Evolutionary conservation across 139 green algal species (phyloP).

Genomic region (Zygnema circumcarinatum): DNA sequence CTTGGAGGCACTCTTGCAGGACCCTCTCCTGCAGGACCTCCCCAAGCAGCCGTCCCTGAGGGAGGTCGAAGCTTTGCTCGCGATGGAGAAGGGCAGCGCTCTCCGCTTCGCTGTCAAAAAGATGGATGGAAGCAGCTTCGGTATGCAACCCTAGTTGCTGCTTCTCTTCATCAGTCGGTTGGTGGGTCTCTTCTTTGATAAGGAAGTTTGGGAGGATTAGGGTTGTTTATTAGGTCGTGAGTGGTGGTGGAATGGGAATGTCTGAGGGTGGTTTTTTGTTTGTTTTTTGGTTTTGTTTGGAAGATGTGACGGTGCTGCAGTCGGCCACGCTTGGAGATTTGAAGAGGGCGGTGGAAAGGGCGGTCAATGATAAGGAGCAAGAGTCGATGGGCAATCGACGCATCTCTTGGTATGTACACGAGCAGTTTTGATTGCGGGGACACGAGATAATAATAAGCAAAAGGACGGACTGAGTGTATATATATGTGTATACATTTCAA

Average conservation of each 20-base stretch:
- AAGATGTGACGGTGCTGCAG: no score
- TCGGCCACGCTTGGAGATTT: not conserved
- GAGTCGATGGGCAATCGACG: not conserved
- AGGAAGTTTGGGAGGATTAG: no score
- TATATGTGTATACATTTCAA: no score
- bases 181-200: not conserved
- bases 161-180: no score
- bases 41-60: conserved; percentile 7
- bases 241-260: no score
- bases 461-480: no score
- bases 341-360: conserved; percentile 9
- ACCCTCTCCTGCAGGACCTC: conserved; percentile 31
- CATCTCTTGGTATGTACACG: conserved; percentile 7
- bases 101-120: conserved; percentile 18
- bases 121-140: conserved; percentile 28
- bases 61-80: conserved; percentile 45
- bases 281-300: no score
- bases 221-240: no score
- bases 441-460: no score
- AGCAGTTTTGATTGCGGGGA: no score
- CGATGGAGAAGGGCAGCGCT: conserved; percentile 38
- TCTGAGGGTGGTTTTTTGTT: no score
- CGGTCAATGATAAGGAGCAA: not conserved
- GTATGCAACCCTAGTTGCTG: no score
- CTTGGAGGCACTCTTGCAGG: conserved; percentile 15